Conservation (phyloP, 2,329 filamentous ascomycete species). For the Claviceps sp. region DNA sequence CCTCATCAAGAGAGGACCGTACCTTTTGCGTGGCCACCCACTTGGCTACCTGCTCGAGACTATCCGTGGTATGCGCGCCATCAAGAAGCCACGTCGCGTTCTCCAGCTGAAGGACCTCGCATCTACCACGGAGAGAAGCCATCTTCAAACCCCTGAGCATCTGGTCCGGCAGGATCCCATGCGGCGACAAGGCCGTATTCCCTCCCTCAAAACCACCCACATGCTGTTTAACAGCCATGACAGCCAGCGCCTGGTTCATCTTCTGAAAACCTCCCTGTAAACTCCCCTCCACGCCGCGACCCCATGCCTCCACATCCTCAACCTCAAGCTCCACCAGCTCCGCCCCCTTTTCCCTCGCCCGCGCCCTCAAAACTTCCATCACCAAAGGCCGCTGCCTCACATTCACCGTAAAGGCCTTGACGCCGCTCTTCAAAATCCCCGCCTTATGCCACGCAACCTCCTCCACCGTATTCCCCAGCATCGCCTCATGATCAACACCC, state of each 20-base stretch:
- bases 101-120: constrained; percentile 47
- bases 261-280: constrained; percentile 41
- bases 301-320: constrained; percentile 25
- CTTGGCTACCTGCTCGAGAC: constrained; percentile 57
- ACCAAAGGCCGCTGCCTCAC: constrained; percentile 20
- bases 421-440: constrained; percentile 64
- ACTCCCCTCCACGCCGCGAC: constrained; percentile 20
- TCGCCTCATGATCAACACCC: constrained; percentile 71
- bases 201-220: constrained; percentile 22
- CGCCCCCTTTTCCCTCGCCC: constrained; percentile 43
- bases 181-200: not conserved
- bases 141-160: constrained; percentile 52
- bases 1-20: not conserved
- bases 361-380: constrained; percentile 40
- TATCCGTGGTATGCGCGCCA: constrained; percentile 78
- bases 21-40: constrained; percentile 54
- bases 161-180: constrained; percentile 15
- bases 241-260: constrained; percentile 44
- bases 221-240: constrained; percentile 43
- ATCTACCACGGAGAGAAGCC: constrained; percentile 62
- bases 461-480: constrained; percentile 67
- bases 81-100: constrained; percentile 66
- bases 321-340: constrained; percentile 29
- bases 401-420: constrained; percentile 21
- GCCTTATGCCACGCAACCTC: constrained; percentile 87